These are phyloP conservation scores for Podila horticola DNA, from an alignment of 192 early-diverging fungal species.

Conservation along the genomic window DNA sequence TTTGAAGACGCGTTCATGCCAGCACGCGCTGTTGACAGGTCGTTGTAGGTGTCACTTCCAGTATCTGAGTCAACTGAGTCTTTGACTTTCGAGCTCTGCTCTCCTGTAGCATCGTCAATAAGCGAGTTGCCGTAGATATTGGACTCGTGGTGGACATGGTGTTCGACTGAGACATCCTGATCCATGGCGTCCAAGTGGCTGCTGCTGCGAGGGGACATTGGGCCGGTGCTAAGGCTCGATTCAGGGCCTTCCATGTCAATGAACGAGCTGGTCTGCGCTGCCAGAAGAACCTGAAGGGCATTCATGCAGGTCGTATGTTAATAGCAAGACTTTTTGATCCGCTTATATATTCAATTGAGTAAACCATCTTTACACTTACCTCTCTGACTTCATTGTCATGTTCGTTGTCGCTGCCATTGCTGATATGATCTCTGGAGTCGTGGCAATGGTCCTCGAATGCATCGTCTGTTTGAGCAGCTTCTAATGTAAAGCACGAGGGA, in stretches of 20 bases:
- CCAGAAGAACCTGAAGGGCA: background rate
- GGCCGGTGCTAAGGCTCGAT: background rate
- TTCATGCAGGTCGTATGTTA: background rate
- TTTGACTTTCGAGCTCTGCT: background rate
- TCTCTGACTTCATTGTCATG: slow-evolving; percentile 38
- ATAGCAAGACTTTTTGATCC: background rate
- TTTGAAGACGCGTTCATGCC: slow-evolving; percentile 27
- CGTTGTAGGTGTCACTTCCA: slow-evolving; percentile 37
- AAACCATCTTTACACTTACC: background rate
- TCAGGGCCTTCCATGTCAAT: background rate
- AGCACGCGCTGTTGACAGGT: slow-evolving; percentile 32
- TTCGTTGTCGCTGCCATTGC: slow-evolving; percentile 13
- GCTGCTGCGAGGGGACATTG: background rate
- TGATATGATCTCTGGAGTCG: background rate
- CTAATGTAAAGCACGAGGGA: background rate
- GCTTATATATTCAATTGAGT: background rate
- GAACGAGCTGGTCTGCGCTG: background rate
- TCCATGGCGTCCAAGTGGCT: background rate
- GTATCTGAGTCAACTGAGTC: slow-evolving; percentile 9
- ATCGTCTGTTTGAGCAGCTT: too few relatives aligned
- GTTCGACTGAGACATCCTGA: background rate
- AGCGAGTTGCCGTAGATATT: background rate
- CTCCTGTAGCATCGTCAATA: background rate
- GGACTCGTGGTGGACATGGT: background rate
- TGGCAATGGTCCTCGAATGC: background rate